phyloP scores from a whole-genome alignment of 2,329 filamentous ascomycete species.

The Ramichloridium luteum region DNA sequence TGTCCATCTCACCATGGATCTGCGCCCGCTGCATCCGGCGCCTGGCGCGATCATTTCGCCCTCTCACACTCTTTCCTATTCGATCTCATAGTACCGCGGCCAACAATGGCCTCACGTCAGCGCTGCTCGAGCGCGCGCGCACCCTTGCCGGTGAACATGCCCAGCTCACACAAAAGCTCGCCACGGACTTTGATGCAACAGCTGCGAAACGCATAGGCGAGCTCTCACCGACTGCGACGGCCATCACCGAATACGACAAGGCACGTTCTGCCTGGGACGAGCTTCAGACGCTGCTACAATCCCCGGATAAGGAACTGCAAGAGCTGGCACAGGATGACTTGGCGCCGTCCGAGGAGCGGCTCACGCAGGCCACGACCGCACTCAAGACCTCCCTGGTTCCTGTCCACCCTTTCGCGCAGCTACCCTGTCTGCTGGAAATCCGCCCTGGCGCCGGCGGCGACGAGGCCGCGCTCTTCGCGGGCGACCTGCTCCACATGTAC shows the following conservation, averaged over 20 bases:
- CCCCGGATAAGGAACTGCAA: constrained; percentile 43
- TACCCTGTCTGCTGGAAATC: constrained; percentile 86
- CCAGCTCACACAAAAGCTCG: constrained; percentile 39
- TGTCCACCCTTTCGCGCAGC: constrained; percentile 73
- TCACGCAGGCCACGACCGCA: constrained; percentile 51
- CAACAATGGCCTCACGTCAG: constrained; percentile 35
- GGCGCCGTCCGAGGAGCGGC: constrained; percentile 46
- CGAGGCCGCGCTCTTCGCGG: constrained; percentile 83
- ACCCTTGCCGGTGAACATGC: constrained; percentile 44
- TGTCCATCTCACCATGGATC: constrained; percentile 7
- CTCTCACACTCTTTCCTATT: constrained; percentile 7
- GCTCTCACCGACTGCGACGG: constrained; percentile 39
- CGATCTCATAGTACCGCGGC: constrained; percentile 11
- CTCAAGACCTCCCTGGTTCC: constrained; percentile 73
- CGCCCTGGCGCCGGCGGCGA: constrained; percentile 83
- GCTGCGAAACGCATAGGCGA: constrained; percentile 48
- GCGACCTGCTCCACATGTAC: constrained; percentile 85
- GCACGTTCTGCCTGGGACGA: constrained; percentile 51
- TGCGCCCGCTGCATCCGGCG: constrained; percentile 8
- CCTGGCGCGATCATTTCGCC: constrained; percentile 4
- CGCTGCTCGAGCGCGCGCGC: constrained; percentile 44
- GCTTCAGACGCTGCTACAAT: constrained; percentile 59
- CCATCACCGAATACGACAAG: constrained; percentile 45
- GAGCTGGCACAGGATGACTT: constrained; percentile 58
- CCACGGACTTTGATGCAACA: constrained; percentile 42